Conservation (phyloP, 345 rosid species). For the Heritiera fomes region DNA sequence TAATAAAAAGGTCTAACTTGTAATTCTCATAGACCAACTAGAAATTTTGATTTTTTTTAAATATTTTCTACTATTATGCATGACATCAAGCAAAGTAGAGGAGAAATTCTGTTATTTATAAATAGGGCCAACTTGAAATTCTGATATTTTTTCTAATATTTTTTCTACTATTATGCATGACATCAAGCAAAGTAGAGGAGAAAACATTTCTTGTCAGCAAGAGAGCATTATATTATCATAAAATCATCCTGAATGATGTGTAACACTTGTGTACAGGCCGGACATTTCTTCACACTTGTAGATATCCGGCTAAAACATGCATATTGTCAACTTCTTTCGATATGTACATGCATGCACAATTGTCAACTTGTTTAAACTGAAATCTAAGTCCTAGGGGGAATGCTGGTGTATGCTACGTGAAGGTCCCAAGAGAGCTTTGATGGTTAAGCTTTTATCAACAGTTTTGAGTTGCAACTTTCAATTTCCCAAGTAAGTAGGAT, state of each 20-base stretch:
- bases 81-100: neutral
- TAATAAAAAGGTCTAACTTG: no score
- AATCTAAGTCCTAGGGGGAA: neutral
- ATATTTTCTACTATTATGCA: neutral
- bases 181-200: neutral
- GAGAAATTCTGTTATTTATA: neutral
- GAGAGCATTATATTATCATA: neutral
- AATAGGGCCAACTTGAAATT: no score
- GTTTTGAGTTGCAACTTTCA: conserved; percentile 23
- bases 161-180: neutral
- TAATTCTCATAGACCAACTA: no score
- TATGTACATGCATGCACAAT: neutral
- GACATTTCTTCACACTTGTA: neutral
- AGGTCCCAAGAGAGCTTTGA: neutral
- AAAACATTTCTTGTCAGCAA: neutral
- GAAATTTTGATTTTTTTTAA: neutral
- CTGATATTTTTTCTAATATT: neutral
- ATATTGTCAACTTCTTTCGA: neutral
- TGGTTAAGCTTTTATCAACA: neutral
- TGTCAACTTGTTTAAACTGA: neutral
- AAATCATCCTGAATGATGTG: conserved; percentile 3
- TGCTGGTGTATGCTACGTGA: neutral
- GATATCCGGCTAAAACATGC: neutral
- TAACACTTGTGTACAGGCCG: neutral
- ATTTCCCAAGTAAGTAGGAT: conserved; percentile 58